phyloP scores from a whole-genome alignment of 768 basidiomycete genomes.

The Amanita thiersii region DNA sequence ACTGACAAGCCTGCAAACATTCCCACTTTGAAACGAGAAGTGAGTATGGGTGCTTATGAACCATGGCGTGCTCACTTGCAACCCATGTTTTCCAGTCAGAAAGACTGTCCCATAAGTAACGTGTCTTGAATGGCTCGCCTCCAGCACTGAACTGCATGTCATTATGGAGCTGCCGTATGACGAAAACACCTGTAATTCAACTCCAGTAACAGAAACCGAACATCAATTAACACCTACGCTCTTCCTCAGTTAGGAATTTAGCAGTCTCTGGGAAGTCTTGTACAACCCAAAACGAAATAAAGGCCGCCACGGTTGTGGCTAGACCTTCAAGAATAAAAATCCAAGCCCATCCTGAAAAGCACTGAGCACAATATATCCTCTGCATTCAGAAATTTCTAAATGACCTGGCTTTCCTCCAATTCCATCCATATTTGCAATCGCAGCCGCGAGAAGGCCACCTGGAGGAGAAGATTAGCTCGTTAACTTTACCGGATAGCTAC shows the following conservation, averaged over 20 bases:
- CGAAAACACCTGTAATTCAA: constrained; percentile 39
- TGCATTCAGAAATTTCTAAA: constrained; percentile 24
- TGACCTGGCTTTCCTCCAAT: constrained; percentile 50
- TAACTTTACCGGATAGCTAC: constrained; percentile 10
- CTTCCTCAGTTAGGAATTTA: constrained; percentile 56
- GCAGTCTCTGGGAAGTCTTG: constrained; percentile 75
- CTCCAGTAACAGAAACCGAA: neutral
- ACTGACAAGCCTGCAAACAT: constrained; percentile 65
- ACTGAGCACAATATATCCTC: neutral
- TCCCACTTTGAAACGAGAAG: constrained; percentile 36
- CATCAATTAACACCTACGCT: constrained; percentile 31
- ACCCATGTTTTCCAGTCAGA: constrained; percentile 70
- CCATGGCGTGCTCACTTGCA: constrained; percentile 37
- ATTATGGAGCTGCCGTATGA: constrained; percentile 55
- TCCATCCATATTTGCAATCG: constrained; percentile 65
- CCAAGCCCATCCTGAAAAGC: constrained; percentile 47
- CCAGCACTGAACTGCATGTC: constrained; percentile 62
- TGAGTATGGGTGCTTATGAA: constrained; percentile 1
- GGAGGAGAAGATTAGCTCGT: neutral
- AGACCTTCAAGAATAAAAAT: constrained; percentile 73
- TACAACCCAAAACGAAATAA: constrained; percentile 63
- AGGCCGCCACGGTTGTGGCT: constrained; percentile 49
- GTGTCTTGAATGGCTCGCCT: constrained; percentile 45
- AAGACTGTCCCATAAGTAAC: constrained; percentile 53
- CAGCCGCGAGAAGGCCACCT: constrained; percentile 61